Evolutionary conservation across 129 eudicot genomes (phyloP), one percentile per base, ranked within the genome.

Genomic region (Helianthus tuberosus): DNA sequence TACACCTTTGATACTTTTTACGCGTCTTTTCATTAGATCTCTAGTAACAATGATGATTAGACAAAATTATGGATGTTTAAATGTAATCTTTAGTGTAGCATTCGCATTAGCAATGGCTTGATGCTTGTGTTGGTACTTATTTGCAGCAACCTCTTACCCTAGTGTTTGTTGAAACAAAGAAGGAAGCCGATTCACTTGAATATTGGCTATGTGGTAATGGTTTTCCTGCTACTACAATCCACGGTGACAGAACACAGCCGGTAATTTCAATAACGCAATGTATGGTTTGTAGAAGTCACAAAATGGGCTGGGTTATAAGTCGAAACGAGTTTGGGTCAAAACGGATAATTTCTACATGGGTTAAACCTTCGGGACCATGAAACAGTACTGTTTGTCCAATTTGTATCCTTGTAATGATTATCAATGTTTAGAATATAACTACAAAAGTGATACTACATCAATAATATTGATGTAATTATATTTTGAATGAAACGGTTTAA

Each of bases 131-230:
- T 78, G 69, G 55, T 11, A 64, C 54, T 60, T 76, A 35, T 75
- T 50, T 78, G 68, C 87, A 87, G 93, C 93, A 87, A 87, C 78
- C 86, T 11, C 93, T 87, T 54, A 87, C 93, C 6, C 78, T 87
- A 46, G 93, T 87, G 14, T 87, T 87, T 71, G 93, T 87, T 69
- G 93, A 87, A 69, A 87, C 93, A 6, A 87, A 87, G 80, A 87
- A 84, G 53, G 93, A 89, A 71, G 93, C 93, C 6, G 93, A 87
- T 73, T 70, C 89, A 2, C 83, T 87, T 72, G 93, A 87, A 82
- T 72, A 87, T 67, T 87, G 93, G 93, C 55, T 87, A 50, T 84
- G 81, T 47, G 27, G 72, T 16, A 87, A 87, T 57, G 87, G 87
- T 4, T 87, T 87, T 65, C 92, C 92, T 16, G 89, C 92, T 59